Base-by-base conservation (phyloP, 176 grass and related monocot species). In the Puccinellia tenuiflora region DNA sequence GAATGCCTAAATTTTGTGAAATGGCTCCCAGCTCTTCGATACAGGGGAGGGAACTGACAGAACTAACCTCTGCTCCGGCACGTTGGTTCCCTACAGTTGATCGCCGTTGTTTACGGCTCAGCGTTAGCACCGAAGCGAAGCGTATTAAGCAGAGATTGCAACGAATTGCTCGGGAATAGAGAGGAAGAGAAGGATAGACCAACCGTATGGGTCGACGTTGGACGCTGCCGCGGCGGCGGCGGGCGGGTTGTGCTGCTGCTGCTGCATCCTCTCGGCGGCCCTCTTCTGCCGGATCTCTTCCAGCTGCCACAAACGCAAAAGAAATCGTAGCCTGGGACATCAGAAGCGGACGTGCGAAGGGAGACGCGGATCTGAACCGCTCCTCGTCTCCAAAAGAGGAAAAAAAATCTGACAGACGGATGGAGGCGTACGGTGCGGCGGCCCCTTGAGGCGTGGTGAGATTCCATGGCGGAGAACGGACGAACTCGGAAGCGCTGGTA, bases 261-360 rank as follows among this genome's bases (percentile, higher is more conserved):
- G 85, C 48, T 84, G 89, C 68, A 91, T 73, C 82, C 86, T 92
- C 70, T 93, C 90, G 47, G 86, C 82, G 13, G 92, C 95, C 86
- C 94, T 90, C 90, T 97, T 97, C 81, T 97, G 95, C 42, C 88
- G 86, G 87, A 97, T 97, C 80, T 98, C 95, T 42, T 98, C 92
- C 82, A 95, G 84, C 88, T 95, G 71, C 76, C 60, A 84, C 1
- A 54, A 60, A 24, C 16, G 24, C 9, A 63, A 60, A 48, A 38
- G 28, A 65, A 46, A 81, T 71, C 60, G 62, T 42, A 7, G 48
- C 51, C 62, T 77, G 31, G 62, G 37, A 71, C 68, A 45, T 77
- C 63, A 51, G 73, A 82, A 18, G 30, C 18, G 16, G 21, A 30
- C 1, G 28, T 3, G 45, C 16, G 15, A 57, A 78, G 77, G 13